phyloP scores from a whole-genome alignment of 2,329 filamentous ascomycete species.

The Colletotrichum phormii region DNA sequence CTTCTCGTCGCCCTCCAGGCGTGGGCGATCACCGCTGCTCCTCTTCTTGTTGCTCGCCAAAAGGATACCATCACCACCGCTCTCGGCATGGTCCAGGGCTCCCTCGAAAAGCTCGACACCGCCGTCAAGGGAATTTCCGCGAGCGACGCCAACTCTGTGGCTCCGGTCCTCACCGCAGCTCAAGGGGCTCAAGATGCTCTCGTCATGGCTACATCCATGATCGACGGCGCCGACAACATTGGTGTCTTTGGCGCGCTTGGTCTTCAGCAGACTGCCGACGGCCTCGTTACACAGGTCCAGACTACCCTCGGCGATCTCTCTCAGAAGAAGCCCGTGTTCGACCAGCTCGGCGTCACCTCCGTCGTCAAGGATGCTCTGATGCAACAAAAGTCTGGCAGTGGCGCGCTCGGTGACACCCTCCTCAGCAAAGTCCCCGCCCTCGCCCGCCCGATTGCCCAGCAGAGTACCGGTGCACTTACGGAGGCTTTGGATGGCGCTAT shows the following conservation, averaged over 20 bases:
- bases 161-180: conserved; percentile 21
- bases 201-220: conserved; percentile 5
- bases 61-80: conserved; percentile 22
- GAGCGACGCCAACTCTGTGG: conserved; percentile 14
- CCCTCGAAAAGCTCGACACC: conserved; percentile 25
- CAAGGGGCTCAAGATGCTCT: conserved; percentile 13
- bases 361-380: conserved; percentile 17
- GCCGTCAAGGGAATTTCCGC: conserved; percentile 21
- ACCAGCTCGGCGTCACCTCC: conserved; percentile 27
- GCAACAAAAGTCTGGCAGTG: conserved; percentile 24
- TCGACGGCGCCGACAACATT: conserved; percentile 12
- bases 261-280: conserved; percentile 27
- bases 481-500: conserved; percentile 28
- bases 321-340: conserved; percentile 31
- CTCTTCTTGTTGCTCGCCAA: conserved; percentile 13
- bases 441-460: conserved; percentile 30
- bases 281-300: conserved; percentile 10
- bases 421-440: conserved; percentile 29
- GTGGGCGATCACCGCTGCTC: conserved; percentile 30
- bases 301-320: conserved; percentile 31
- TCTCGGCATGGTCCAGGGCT: conserved; percentile 17
- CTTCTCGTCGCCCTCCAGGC: conserved; percentile 27
- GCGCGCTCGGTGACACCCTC: conserved; percentile 11
- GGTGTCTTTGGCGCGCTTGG: conserved; percentile 27
- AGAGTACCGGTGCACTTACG: conserved; percentile 26